phyloP scores from a whole-genome alignment of 768 basidiomycete species.

The Neoboletus brunneissimus region DNA sequence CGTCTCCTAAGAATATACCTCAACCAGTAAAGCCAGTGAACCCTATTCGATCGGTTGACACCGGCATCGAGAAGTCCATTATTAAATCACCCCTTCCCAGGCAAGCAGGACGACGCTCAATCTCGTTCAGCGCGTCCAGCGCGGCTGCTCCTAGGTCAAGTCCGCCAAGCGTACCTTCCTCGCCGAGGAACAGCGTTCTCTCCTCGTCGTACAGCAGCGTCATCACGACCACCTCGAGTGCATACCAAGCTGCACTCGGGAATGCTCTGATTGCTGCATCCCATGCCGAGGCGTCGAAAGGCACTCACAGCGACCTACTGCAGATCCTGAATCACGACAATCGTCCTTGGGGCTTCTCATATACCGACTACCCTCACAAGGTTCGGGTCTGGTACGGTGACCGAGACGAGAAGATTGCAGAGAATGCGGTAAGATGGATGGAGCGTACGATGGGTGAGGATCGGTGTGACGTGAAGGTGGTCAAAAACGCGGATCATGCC shows the following conservation, averaged over 20 bases:
- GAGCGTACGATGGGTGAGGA: slow-evolving; percentile 77
- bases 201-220: slow-evolving; percentile 26
- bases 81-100: slow-evolving; percentile 40
- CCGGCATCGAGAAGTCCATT: slow-evolving; percentile 36
- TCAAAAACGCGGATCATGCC: slow-evolving; percentile 87
- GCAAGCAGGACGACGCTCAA: slow-evolving; percentile 60
- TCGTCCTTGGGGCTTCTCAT: slow-evolving; percentile 88
- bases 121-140: slow-evolving; percentile 52
- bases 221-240: slow-evolving; percentile 24
- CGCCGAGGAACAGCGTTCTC: slow-evolving; percentile 47
- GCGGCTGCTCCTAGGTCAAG: slow-evolving; percentile 34
- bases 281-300: slow-evolving; percentile 90
- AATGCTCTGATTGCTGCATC: slow-evolving; percentile 92
- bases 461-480: slow-evolving; percentile 73
- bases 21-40: slow-evolving; percentile 14
- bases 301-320: slow-evolving; percentile 86
- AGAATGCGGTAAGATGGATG: slow-evolving; percentile 91
- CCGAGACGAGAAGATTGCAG: slow-evolving; percentile 89
- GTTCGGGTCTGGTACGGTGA: slow-evolving; percentile 93
- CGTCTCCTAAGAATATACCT: slow-evolving; percentile 18
- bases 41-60: slow-evolving; percentile 24
- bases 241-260: slow-evolving; percentile 68
- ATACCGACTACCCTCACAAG: slow-evolving; percentile 69
- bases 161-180: slow-evolving; percentile 51
- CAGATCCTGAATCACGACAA: slow-evolving; percentile 90